Percentiles rank a stretch among this genome's conserved stretches.
phyloP scores from a whole-genome alignment of 2,329 filamentous ascomycete genomes.

The Thelonectria rubi region DNA sequence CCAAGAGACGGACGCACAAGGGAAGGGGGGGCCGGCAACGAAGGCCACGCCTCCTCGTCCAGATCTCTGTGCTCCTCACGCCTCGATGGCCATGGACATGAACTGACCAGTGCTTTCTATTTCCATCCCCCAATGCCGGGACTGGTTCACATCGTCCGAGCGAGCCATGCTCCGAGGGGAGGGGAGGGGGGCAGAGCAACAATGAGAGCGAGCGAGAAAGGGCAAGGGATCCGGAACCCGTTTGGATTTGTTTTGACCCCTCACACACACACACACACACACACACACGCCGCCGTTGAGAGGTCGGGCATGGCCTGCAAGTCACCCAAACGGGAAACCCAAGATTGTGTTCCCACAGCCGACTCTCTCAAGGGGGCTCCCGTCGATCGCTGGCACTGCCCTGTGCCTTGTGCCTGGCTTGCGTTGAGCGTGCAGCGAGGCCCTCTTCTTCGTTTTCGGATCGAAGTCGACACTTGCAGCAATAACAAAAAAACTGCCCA shows the following conservation, averaged over 20 bases:
- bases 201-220: neutral
- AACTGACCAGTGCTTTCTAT: constrained; percentile 17
- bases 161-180: constrained; percentile 13
- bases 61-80: constrained; percentile 4
- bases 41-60: constrained; percentile 15
- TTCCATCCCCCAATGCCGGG: constrained; percentile 27
- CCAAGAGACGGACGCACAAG: constrained; percentile 5
- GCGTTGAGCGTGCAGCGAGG: neutral
- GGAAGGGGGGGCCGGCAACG: constrained; percentile 11
- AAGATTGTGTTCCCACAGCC: constrained; percentile 21
- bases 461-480: neutral
- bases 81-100: constrained; percentile 13
- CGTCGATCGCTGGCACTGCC: constrained; percentile 18
- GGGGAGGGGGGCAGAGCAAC: neutral
- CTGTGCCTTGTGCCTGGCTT: constrained; percentile 20
- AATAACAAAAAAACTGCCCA: neutral
- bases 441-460: neutral
- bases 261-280: too few relatives aligned
- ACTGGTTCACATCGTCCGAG: constrained; percentile 24
- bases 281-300: neutral
- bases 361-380: constrained; percentile 19
- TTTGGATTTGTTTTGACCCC: neutral
- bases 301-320: constrained; percentile 22
- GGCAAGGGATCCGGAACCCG: constrained; percentile 6
- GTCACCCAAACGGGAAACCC: constrained; percentile 26